Evolutionary conservation across 495 filamentous ascomycete species (phyloP), one percentile per base, ranked within the genome.

Genomic region (Cercophora samala): DNA sequence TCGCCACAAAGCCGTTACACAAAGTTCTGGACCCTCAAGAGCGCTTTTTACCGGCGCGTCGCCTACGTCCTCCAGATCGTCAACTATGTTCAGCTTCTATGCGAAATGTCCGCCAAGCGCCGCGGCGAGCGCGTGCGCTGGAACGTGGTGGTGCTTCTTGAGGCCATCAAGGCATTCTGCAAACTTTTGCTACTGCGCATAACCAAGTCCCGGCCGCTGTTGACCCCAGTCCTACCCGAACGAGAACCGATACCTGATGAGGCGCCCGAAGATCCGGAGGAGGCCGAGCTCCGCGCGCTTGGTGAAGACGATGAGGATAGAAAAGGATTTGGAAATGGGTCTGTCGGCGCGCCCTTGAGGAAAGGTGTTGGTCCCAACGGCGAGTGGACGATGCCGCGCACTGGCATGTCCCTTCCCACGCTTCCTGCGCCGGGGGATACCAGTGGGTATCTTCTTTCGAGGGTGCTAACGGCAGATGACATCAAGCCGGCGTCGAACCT

Each of bases 351-450:
- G n/a, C 53, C 53, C 22, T 18, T 4, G n/a, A 56, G 22, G 29
- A 62, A 62, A 9, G 60, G 26, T 18, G 37, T 61, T 9, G 66
- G 68, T 3, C 73, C 72, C 24, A 70, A 84, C 62, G 81, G 83
- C 60, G 87, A 85, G 71, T 99, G 93, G 91, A 90, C 85, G n/a
- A 99, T 99, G 95, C 93, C 93, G 26, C 87, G 95, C 68, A 99
- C 95, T 0, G 92, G 92, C 8, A 80, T 96, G 59, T 88, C 85
- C 8, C 85, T 99, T 37, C 93, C 96, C 0, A 86, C 83, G 51
- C 82, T 99, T 23, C 95, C 95, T 1, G 87, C 88, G 61, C 86
- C 89, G 9, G 83, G 86, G 25, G 91, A 95, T 72, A 90, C 97
- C 25, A 90, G 90, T 25, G 88, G 85, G 46, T 97, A 95, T 75